Conservation (phyloP, 169 alveolate genomes). For the Plasmodium falciparum region DNA sequence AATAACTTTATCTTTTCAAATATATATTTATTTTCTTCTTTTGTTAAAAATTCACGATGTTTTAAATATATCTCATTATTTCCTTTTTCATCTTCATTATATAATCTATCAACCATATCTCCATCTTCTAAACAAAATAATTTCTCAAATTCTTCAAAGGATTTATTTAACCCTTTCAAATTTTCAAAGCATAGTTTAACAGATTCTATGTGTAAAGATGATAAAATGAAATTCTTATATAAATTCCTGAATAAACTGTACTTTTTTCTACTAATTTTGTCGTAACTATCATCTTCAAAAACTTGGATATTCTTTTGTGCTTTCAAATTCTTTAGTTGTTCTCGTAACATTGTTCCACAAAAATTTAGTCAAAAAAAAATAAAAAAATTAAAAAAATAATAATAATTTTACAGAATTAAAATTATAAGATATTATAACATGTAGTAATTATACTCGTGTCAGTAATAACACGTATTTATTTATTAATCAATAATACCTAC, state of each 20-base stretch:
- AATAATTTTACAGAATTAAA: too few relatives aligned
- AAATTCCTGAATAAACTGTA: constrained; percentile 39
- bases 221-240: constrained; percentile 27
- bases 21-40: constrained; percentile 49
- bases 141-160: constrained; percentile 17
- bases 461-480: too few relatives aligned
- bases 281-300: constrained; percentile 52
- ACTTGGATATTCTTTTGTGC: constrained; percentile 53
- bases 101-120: not conserved
- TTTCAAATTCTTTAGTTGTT: constrained; percentile 38
- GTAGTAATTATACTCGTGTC: too few relatives aligned
- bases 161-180: constrained; percentile 34
- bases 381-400: not conserved
- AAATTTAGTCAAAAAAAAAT: not conserved
- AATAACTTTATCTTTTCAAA: constrained; percentile 42
- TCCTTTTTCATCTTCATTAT: constrained; percentile 11
- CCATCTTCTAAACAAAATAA: constrained; percentile 53
- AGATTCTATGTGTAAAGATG: constrained; percentile 55
- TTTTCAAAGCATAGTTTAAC: constrained; percentile 28
- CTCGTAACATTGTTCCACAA: constrained; percentile 24
- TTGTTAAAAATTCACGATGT: constrained; percentile 65
- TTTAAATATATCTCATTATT: constrained; percentile 39
- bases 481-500: too few relatives aligned
- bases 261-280: constrained; percentile 57
- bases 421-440: too few relatives aligned